Evolutionary conservation across 805 yeast species (phyloP), one percentile per base, ranked within the genome.

Genomic region (Yamadazyma akitaensis): DNA sequence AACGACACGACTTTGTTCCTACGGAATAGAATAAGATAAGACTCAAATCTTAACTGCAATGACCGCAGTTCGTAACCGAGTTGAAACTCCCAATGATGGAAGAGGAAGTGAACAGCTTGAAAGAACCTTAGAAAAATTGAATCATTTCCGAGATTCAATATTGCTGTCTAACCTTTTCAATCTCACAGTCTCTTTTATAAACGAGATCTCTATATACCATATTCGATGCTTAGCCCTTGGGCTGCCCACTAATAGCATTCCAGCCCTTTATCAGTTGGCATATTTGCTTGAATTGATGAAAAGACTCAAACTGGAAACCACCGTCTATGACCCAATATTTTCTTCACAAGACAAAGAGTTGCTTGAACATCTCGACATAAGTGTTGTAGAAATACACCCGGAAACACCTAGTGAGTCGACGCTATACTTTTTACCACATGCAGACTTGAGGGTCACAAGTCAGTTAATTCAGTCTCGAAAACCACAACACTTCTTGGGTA

Each of bases 161-260:
- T 40, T 33, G n/a, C 26, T 17, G 26, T 40, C 42, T 4, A 10
- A 11, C 13, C 26, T 31, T n/a, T 26, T 40, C 26, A 19, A 19
- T 9, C 12, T 33, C 6, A 18, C 35, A 3, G 13, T 18, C 19
- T 12, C n/a, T 19, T 21, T 32, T 19, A 19, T 33, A 18, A 21
- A 28, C 9, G 32, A 32, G 36, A 5, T 16, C 8, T n/a, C 24
- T 13, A 26, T 48, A 18, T 47, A 53, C 4, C 53, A 48, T 24
- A 72, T 87, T 50, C 67, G 89, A 54, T 86, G 92, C 55, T 62
- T 87, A 26, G 95, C 92, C 0, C 65, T 87, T 17, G 96, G 95
- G 0, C 72, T 81, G 5, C 85, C 88, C 3, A 62, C 76, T 12
- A 76, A 76, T 6, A 83, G 79, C 44, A 60, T 57, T n/a, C 76